A percentile compares a stretch with the other conserved stretches of the same genome.
Evolutionary conservation across 1,284 basidiomycete species (phyloP).

Genomic region (Abortiporus biennis): DNA sequence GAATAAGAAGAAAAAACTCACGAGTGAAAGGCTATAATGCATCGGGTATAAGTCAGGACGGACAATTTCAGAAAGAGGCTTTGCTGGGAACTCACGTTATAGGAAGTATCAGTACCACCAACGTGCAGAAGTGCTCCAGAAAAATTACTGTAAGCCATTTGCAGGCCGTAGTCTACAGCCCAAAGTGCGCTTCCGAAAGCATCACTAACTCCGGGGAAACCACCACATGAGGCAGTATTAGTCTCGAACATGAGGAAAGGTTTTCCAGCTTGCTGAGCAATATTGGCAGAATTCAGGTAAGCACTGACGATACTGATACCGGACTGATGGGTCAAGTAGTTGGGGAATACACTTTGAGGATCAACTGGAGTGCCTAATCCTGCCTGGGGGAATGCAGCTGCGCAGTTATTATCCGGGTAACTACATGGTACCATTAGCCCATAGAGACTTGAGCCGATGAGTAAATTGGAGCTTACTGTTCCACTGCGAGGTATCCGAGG

Average conservation of each 20-base stretch:
- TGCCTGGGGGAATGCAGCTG: slow-evolving; percentile 35
- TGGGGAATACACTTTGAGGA: slow-evolving; percentile 46
- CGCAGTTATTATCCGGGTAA: slow-evolving; percentile 57
- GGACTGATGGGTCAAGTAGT: slow-evolving; percentile 52
- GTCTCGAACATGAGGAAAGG: slow-evolving; percentile 50
- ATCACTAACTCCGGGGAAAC: slow-evolving; percentile 47
- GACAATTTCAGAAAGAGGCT: not conserved
- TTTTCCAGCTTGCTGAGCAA: slow-evolving; percentile 36
- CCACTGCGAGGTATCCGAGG: slow-evolving; percentile 47
- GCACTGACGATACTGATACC: slow-evolving; percentile 35
- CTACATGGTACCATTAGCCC: slow-evolving; percentile 15
- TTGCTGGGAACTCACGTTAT: slow-evolving; percentile 22
- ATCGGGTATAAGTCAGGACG: not conserved
- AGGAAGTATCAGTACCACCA: slow-evolving; percentile 32
- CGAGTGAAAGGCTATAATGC: slow-evolving; percentile 28
- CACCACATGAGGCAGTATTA: slow-evolving; percentile 52
- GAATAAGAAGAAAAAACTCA: slow-evolving; percentile 5
- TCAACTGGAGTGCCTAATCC: slow-evolving; percentile 21
- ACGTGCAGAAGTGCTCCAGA: slow-evolving; percentile 32
- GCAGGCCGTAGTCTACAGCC: slow-evolving; percentile 49
- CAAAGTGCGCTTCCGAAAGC: slow-evolving; percentile 66
- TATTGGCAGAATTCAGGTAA: slow-evolving; percentile 43
- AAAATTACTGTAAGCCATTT: slow-evolving; percentile 32
- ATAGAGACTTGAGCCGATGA: not conserved
- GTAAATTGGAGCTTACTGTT: slow-evolving; percentile 32